Evolutionary conservation across 306 rosid species (phyloP), one percentile per base, ranked within the genome.

Genomic region (Alnus rubra): DNA sequence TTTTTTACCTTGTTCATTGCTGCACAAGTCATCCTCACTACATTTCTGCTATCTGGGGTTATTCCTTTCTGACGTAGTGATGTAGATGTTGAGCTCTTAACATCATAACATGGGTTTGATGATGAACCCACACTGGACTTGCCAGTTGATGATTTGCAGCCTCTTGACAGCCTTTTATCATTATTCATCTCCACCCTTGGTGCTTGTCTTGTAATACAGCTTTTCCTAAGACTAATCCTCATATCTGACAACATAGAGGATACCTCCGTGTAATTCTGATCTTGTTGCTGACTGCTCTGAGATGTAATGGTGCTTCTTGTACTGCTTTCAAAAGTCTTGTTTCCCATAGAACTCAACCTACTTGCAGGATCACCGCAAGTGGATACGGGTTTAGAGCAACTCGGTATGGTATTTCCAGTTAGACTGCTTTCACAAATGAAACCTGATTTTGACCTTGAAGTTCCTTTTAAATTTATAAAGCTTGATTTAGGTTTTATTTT

Each of bases 121-220:
- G 92, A 87, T 75, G 98, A 90, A 42, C 92, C 91, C 65, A 90
- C 83, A 74, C 94, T 93, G 69, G 97, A 93, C 78, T 87, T 93
- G 74, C 91, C 83, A 9, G 91, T 86, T 75, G 98, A 83, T 75
- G 96, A 94, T 68, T 89, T 82, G 53, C 67, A 80, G 49, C 85
- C 87, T 52, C 86, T 85, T 74, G 87, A 88, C 42, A 70, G 84
- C 83, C 76, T 85, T 77, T 51, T 73, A 65, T 71, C 78, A 63
- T 83, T 69, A 77, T 37, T 80, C 73, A 74, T 81, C 74, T 82
- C 91, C 73, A 84, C 71, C 71, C 83, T 87, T 50, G 86, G 80
- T 60, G 87, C 84, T 76, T 82, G 83, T 73, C 76, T 76, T 1
- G 86, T 78, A 35, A 69, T 80, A 76, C 84, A 73, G 74, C 85